Percentiles rank a stretch among this genome's conserved stretches.
Evolutionary conservation across 2,329 filamentous ascomycete species (phyloP).

Genomic region (Arthroderma sp.): DNA sequence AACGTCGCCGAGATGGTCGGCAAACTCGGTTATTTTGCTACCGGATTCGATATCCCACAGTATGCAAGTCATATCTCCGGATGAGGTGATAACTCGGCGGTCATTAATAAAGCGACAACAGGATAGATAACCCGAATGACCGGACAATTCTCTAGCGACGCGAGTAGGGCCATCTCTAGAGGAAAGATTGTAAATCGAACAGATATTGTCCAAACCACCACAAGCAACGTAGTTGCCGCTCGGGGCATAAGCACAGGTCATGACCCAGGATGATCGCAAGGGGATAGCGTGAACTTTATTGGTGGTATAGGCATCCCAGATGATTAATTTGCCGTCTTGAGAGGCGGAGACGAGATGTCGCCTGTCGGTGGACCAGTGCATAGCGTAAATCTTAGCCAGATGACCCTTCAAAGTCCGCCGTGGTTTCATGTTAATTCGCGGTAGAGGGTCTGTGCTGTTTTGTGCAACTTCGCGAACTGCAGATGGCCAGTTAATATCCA

Average conservation of each 20-base stretch:
- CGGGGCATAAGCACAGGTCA: conserved; percentile 98
- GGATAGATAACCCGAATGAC: conserved; percentile 91
- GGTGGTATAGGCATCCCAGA: conserved; percentile 99
- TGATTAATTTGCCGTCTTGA: conserved; percentile 98
- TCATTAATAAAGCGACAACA: conserved; percentile 99
- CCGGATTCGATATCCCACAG: conserved; percentile 99
- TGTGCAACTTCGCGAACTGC: conserved; percentile 76
- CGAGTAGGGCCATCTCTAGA: conserved; percentile 93
- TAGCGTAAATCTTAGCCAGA: conserved; percentile 97
- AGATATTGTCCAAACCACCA: conserved; percentile 97
- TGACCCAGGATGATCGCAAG: conserved; percentile 95
- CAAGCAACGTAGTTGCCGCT: conserved; percentile 98
- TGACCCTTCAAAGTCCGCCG: conserved; percentile 95
- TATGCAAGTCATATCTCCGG: conserved; percentile 99
- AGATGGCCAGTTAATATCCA: background rate
- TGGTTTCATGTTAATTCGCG: conserved; percentile 92
- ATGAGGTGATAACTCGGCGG: conserved; percentile 91
- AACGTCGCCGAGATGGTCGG: conserved; percentile 93
- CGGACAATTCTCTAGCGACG: conserved; percentile 87
- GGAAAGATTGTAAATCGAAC: conserved; percentile 98
- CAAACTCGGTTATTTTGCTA: conserved; percentile 93
- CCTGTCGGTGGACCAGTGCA: conserved; percentile 99
- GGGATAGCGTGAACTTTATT: conserved; percentile 99
- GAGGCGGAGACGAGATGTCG: conserved; percentile 95
- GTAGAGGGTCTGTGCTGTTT: conserved; percentile 82